Percentiles rank a stretch among this genome's conserved stretches.
Conservation (phyloP, 2,329 filamentous ascomycete genomes). For the Colletotrichum camelliae region DNA sequence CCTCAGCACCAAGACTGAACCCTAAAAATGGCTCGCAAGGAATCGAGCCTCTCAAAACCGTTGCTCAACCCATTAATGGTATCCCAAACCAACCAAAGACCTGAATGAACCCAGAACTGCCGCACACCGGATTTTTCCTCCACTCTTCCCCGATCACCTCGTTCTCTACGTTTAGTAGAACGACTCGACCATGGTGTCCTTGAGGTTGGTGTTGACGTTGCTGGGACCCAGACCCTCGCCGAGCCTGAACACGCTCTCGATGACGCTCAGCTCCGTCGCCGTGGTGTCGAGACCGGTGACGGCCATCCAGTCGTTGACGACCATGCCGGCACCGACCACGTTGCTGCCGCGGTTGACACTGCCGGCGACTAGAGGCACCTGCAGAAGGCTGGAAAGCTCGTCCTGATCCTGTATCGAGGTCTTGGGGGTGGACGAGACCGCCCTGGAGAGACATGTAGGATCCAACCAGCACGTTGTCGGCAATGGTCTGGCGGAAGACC, state of each 20-base stretch:
- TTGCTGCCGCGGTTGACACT: constrained; percentile 91
- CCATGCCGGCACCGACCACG: constrained; percentile 96
- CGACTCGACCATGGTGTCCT: constrained; percentile 98
- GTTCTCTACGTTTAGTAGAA: constrained; percentile 75
- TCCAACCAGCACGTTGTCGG: constrained; percentile 95
- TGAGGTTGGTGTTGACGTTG: constrained; percentile 83
- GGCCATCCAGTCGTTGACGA: constrained; percentile 95
- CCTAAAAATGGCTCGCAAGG: constrained; percentile 8
- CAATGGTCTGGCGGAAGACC: constrained; percentile 92
- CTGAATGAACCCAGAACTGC: constrained; percentile 5
- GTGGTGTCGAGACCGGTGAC: constrained; percentile 93
- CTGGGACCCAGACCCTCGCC: constrained; percentile 84
- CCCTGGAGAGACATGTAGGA: constrained; percentile 96
- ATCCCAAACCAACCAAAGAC: constrained; percentile 22
- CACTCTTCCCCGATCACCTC: not conserved
- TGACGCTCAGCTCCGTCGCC: constrained; percentile 92
- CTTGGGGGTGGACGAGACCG: constrained; percentile 96
- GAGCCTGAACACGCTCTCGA: constrained; percentile 94
- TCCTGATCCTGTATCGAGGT: constrained; percentile 98
- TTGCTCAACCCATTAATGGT: constrained; percentile 21
- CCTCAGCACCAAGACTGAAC: not conserved
- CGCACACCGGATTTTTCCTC: not conserved
- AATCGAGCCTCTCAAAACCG: constrained; percentile 3
- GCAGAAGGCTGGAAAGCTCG: constrained; percentile 89
- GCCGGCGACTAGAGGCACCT: constrained; percentile 94